Evolutionary conservation across 768 basidiomycete species (phyloP).

Genomic region (Pleurotus eryngii): DNA sequence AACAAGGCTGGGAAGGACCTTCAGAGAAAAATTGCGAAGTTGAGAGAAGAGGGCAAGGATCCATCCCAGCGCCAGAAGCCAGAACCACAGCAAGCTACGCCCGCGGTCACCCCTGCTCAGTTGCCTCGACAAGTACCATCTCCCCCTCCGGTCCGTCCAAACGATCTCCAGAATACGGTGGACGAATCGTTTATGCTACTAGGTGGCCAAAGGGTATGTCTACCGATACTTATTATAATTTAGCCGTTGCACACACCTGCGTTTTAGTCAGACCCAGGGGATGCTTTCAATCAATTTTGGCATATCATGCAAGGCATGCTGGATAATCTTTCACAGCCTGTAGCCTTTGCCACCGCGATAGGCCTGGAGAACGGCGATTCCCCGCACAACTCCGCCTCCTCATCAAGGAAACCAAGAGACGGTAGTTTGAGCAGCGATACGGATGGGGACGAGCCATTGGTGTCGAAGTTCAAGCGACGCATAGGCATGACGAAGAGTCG

Average conservation of each 20-base stretch:
- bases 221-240: constrained; percentile 1
- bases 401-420: constrained; percentile 35
- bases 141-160: constrained; percentile 38
- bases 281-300: constrained; percentile 90
- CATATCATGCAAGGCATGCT: constrained; percentile 83
- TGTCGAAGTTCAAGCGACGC: constrained; percentile 51
- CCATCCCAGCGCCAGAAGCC: constrained; percentile 68
- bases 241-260: constrained; percentile 5
- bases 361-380: constrained; percentile 38
- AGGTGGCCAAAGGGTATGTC: constrained; percentile 66
- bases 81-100: constrained; percentile 27
- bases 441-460: constrained; percentile 63
- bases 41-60: constrained; percentile 75
- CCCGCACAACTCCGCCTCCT: constrained; percentile 17
- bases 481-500: constrained; percentile 33
- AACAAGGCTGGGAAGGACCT: constrained; percentile 67
- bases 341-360: constrained; percentile 81
- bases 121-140: constrained; percentile 42
- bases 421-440: constrained; percentile 62
- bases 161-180: constrained; percentile 59
- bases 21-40: constrained; percentile 65
- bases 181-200: constrained; percentile 90
- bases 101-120: constrained; percentile 17
- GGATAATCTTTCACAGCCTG: constrained; percentile 81
- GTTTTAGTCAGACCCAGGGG: constrained; percentile 70